Evolutionary conservation across 192 early-diverging fungal genomes (phyloP).

Genomic region (Umbelopsis vinacea): DNA sequence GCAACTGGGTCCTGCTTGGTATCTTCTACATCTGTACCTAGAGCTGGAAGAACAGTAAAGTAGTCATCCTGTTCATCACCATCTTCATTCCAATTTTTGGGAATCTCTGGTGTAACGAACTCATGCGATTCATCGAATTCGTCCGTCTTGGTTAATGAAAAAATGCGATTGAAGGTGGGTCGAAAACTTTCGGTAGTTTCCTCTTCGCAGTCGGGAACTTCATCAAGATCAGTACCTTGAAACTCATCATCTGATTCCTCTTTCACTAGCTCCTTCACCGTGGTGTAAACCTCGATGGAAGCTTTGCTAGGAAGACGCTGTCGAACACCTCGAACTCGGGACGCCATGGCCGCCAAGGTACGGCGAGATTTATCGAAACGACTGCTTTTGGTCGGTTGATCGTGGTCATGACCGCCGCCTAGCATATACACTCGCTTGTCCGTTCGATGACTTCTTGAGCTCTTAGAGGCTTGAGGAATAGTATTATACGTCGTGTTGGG

Average conservation of each 20-base stretch:
- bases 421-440: background rate
- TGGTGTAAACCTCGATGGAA: conserved; percentile 55
- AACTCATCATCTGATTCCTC: conserved; percentile 65
- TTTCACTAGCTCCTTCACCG: conserved; percentile 50
- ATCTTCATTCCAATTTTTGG: conserved; percentile 11
- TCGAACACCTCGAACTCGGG: conserved; percentile 23
- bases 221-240: conserved; percentile 43
- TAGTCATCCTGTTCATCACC: conserved; percentile 16
- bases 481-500: background rate
- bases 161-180: conserved; percentile 37
- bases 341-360: conserved; percentile 6
- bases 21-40: background rate
- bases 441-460: conserved; percentile 5
- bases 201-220: conserved; percentile 6
- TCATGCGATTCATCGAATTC: conserved; percentile 52
- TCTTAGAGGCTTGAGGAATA: background rate
- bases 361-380: conserved; percentile 8
- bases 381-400: background rate
- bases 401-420: background rate
- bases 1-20: background rate
- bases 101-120: background rate
- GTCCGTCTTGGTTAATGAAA: conserved; percentile 58
- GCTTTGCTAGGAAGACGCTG: conserved; percentile 44
- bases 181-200: background rate
- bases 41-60: background rate